phyloP scores from a whole-genome alignment of 352 stramenopile genomes.

The Pythium sp. region DNA sequence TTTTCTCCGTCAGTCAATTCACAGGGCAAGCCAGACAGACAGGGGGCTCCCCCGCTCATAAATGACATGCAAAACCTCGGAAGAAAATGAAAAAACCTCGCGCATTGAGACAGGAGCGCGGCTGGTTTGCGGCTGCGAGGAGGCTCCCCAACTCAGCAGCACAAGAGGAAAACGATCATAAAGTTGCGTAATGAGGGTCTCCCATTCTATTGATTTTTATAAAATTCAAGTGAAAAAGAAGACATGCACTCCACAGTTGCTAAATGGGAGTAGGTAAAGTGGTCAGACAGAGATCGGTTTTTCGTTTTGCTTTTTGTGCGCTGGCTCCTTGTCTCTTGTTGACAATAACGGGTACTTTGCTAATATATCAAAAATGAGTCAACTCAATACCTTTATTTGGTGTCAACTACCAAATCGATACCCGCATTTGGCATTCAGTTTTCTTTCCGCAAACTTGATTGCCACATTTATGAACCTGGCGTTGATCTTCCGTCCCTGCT shows the following conservation, averaged over 20 bases:
- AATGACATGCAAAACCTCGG: neutral
- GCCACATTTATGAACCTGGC: neutral
- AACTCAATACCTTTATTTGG: neutral
- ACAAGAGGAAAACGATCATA: neutral
- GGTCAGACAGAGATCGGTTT: constrained; percentile 1
- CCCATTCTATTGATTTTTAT: neutral
- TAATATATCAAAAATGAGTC: neutral
- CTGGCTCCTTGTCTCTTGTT: neutral
- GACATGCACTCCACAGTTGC: neutral
- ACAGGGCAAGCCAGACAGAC: neutral
- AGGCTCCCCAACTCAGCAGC: constrained; percentile 3
- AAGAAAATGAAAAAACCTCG: constrained; percentile 4
- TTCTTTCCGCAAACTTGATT: neutral
- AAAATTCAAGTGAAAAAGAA: neutral
- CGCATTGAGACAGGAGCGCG: constrained; percentile 5
- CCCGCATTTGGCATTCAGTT: neutral
- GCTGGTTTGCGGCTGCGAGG: neutral
- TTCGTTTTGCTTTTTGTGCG: constrained; percentile 3
- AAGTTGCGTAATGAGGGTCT: neutral
- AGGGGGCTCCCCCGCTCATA: neutral
- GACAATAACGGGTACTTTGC: neutral
- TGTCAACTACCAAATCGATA: neutral
- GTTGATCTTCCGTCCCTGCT: neutral
- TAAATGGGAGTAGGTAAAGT: constrained; percentile 12
- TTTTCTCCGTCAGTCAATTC: neutral